Percentiles rank a stretch among this genome's conserved stretches.
These are phyloP conservation scores for Pseudocohnilembus persalinus DNA, from an alignment of 169 alveolate genomes.

Conservation along the genomic window DNA sequence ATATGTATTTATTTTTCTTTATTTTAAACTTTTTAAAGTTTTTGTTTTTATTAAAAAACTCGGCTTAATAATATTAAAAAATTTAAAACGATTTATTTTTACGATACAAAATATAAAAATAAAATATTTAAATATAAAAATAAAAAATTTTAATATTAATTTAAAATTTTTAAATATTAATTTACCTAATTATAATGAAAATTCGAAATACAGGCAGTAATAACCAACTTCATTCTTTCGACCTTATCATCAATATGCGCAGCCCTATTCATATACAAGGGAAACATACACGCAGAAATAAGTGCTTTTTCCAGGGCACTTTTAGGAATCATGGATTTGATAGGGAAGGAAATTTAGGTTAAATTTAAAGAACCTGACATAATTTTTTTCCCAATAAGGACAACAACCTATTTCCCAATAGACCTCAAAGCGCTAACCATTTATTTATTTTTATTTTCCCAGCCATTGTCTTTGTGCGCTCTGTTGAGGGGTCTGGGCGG, in stretches of 20 bases:
- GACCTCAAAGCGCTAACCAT: slow-evolving; percentile 18
- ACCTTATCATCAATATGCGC: slow-evolving; percentile 46
- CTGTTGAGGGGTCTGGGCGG: not conserved
- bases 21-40: too few relatives aligned
- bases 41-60: too few relatives aligned
- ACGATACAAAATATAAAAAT: too few relatives aligned
- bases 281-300: slow-evolving; percentile 38
- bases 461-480: not conserved
- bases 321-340: slow-evolving; percentile 63
- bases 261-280: slow-evolving; percentile 62
- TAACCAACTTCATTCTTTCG: slow-evolving; percentile 65
- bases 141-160: too few relatives aligned
- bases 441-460: not conserved
- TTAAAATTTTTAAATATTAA: too few relatives aligned
- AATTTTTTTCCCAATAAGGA: slow-evolving; percentile 58
- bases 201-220: slow-evolving; percentile 51
- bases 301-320: slow-evolving; percentile 48
- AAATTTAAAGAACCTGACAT: slow-evolving; percentile 69
- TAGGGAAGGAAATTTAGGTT: slow-evolving; percentile 68
- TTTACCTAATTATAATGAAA: slow-evolving; percentile 5
- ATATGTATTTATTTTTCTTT: too few relatives aligned
- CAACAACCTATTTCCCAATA: slow-evolving; percentile 63
- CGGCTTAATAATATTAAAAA: too few relatives aligned
- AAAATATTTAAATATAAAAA: too few relatives aligned
- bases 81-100: too few relatives aligned